Evolutionary conservation across 225 moss, liverwort and hornwort genomes (phyloP).

Genomic region (Marchantia polymorpha): DNA sequence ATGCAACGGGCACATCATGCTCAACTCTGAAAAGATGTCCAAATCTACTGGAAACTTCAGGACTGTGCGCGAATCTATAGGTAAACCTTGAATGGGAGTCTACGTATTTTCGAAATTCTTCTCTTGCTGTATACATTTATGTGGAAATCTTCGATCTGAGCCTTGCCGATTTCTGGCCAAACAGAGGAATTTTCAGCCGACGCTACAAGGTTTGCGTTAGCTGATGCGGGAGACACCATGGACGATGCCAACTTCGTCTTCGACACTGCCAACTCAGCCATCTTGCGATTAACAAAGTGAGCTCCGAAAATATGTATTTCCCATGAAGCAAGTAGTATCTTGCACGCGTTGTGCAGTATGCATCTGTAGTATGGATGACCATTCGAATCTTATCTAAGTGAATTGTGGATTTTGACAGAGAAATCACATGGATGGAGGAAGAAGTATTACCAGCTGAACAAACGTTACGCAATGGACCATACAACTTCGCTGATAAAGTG

Average conservation of each 20-base stretch:
- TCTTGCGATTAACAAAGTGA: constrained; percentile 50
- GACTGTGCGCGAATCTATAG: constrained; percentile 43
- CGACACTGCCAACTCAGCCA: constrained; percentile 57
- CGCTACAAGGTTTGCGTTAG: constrained; percentile 53
- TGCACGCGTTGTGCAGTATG: no score
- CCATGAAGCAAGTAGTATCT: no score
- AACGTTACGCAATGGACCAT: constrained; percentile 49
- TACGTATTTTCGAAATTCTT: background rate
- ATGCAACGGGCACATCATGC: constrained; percentile 88
- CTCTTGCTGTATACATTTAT: background rate
- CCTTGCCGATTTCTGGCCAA: background rate
- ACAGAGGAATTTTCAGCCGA: constrained; percentile 50
- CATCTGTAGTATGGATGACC: no score
- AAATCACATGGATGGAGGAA: constrained; percentile 55
- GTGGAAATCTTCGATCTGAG: background rate
- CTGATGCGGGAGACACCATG: constrained; percentile 54
- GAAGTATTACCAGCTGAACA: constrained; percentile 56
- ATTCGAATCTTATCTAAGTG: background rate
- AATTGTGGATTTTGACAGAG: constrained; percentile 4
- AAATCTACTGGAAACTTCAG: constrained; percentile 53
- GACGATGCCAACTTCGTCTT: constrained; percentile 59
- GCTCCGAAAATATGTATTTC: background rate
- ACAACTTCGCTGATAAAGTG: constrained; percentile 76
- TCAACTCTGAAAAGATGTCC: constrained; percentile 55
- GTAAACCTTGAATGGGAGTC: background rate